Evolutionary conservation across 768 basidiomycete genomes (phyloP), one percentile per base, ranked within the genome.

Genomic region (Leccinum boreale): DNA sequence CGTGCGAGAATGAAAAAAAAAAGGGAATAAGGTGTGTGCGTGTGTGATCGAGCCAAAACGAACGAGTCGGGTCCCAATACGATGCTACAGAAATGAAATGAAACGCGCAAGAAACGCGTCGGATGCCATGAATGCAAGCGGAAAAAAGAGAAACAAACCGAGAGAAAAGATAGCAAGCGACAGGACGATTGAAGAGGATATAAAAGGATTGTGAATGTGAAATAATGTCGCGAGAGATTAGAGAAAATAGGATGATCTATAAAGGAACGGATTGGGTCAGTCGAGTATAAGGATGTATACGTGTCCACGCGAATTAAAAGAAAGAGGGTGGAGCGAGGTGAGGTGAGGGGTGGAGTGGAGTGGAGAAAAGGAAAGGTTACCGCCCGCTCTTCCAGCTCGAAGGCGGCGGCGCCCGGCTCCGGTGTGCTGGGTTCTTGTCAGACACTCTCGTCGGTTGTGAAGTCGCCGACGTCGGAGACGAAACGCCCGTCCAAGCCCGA

Each of bases 331-430:
- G 9, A 17, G 4, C 11, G 19, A 15, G 12, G 19, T 35, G 28
- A 26, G 28, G 12, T 46, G 4, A 21, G 23, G 12, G 12, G 36
- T 5, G 29, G 29, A 10, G 6, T 23, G 21, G 3, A 10, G 1
- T 28, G 29, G 7, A 4, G n/a, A 28, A 24, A 44, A 31, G 19
- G 2, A 23, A 17, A 39, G 26, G 21, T 61, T 49, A 72, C 33
- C 66, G 66, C 4, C 59, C 28, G 47, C 9, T 72, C 69, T 81
- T 85, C 85, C 85, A 87, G 61, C 85, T 86, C 35, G 85, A 86
- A 12, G 85, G 85, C 9, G 85, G 85, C 2, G 78, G 74, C n/a
- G 73, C 73, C 48, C 60, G 59, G 23, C 67, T 76, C 60, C 70
- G 59, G 49, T 19, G 19, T 23, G 51, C 56, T 57, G 66, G 52